Conservation (phyloP, 208 protist genomes). For the Trypanosoma platydactyli region DNA sequence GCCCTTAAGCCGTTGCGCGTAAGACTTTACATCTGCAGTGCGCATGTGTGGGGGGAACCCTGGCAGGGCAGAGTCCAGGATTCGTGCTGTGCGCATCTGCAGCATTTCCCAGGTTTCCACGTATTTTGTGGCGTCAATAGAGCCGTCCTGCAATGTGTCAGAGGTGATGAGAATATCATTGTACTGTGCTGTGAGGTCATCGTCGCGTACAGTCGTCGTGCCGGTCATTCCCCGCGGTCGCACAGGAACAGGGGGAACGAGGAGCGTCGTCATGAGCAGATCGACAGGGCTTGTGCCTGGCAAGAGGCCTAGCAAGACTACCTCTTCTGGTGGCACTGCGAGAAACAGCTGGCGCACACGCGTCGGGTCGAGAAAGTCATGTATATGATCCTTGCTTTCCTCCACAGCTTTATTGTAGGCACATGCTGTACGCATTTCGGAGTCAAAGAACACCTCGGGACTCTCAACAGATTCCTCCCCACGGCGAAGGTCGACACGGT, state of each 20-base stretch:
- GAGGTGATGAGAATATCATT: constrained; percentile 90
- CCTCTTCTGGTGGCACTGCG: constrained; percentile 90
- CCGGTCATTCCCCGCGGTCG: constrained; percentile 93
- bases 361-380: constrained; percentile 95
- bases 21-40: constrained; percentile 75
- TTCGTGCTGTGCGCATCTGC: constrained; percentile 90
- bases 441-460: constrained; percentile 36
- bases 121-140: constrained; percentile 65
- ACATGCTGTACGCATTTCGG: constrained; percentile 46
- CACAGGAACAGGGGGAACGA: constrained; percentile 97
- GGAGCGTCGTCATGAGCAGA: constrained; percentile 93
- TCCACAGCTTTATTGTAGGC: constrained; percentile 59
- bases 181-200: constrained; percentile 98
- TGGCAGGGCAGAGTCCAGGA: constrained; percentile 82
- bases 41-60: constrained; percentile 73
- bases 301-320: constrained; percentile 94
- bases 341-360: constrained; percentile 91
- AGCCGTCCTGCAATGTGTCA: constrained; percentile 78
- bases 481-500: constrained; percentile 64
- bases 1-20: constrained; percentile 98
- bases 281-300: constrained; percentile 80
- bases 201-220: constrained; percentile 92
- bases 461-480: constrained; percentile 62
- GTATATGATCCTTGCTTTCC: constrained; percentile 53
- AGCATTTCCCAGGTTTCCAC: constrained; percentile 97